A percentile compares a stretch with the other conserved stretches of the same genome.
These are phyloP conservation scores for Leishmania tropica DNA, from an alignment of 208 protist species.

Conservation along the genomic window DNA sequence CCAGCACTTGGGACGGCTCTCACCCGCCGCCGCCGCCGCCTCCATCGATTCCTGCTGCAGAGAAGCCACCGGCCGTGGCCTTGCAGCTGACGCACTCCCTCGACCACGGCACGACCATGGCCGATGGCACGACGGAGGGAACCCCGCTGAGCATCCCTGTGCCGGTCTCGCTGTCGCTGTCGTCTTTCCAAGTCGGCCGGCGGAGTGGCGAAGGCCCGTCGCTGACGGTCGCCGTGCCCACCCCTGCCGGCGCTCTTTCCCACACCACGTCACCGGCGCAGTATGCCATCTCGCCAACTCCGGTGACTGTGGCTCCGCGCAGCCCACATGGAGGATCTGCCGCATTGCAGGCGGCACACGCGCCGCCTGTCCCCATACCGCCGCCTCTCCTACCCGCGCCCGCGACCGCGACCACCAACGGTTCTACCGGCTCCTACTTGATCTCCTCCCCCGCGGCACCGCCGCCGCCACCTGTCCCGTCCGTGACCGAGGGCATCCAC, in stretches of 20 bases:
- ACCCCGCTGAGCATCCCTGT: slow-evolving; percentile 49
- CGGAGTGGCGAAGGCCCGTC: slow-evolving; percentile 11
- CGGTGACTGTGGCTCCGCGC: background rate
- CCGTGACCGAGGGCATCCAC: background rate
- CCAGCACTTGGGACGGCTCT: background rate
- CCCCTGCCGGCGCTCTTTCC: slow-evolving; percentile 29
- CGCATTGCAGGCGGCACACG: background rate
- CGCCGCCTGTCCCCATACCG: slow-evolving; percentile 10
- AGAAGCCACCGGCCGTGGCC: background rate
- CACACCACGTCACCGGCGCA: slow-evolving; percentile 18
- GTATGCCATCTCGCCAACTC: slow-evolving; percentile 6
- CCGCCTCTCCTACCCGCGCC: background rate
- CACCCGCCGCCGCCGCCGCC: slow-evolving; percentile 10
- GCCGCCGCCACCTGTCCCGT: background rate
- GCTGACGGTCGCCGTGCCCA: slow-evolving; percentile 31
- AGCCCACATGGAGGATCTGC: background rate
- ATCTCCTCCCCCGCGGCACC: background rate
- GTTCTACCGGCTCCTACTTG: background rate
- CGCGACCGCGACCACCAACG: background rate
- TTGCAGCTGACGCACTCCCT: slow-evolving; percentile 19
- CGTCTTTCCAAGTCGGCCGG: slow-evolving; percentile 26
- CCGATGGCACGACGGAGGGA: slow-evolving; percentile 15
- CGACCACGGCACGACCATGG: slow-evolving; percentile 6
- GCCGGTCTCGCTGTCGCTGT: slow-evolving; percentile 21
- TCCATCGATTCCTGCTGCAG: background rate